Evolutionary conservation across 2,329 filamentous ascomycete genomes (phyloP), one percentile per base, ranked within the genome.

Genomic region (Ophiostoma ulmi): DNA sequence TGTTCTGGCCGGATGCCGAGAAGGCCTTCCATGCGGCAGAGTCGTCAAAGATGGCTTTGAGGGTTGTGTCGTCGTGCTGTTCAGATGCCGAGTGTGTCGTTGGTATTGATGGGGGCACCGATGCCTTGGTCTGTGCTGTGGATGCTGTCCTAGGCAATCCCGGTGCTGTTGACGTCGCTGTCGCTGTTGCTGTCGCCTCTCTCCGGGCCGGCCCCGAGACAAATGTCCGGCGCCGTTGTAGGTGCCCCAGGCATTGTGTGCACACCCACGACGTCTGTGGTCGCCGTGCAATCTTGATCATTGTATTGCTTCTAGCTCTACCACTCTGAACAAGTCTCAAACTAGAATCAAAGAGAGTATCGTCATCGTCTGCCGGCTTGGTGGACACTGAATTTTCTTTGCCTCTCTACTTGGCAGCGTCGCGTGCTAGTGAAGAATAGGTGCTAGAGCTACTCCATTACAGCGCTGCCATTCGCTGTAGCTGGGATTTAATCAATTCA

Each of bases 1-100:
- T 13, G 22, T 41, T 26, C 22, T 41, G 26, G 35, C 70, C 63
- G 10, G 75, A 80, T 78, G 75, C 80, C 77, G 76, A 80, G 80
- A 92, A 93, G 7, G 89, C 84, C 70, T 85, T 85, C 87, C 91
- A 94, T 75, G 90, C 79, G 14, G 80, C 76, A 1, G 88, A 87
- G 4, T 89, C 91, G 80, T 97, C 94, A 81, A 98, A 97, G 44
- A 97, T 89, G 71, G 89, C 86, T 76, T 93, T 91, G 69, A 97
- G 82, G 17, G 87, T 85, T 55, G 85, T 81, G 78, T 97, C 93
- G 78, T 97, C 92, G 75, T 90, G 67, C 44, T 58, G 20, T 26
- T 52, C n/a, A 26, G 41, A 65, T 11, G 22, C 38, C 17, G 39
- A 52, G 26, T 71, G 66, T 52, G 67, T 41, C 14, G 58, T 7